Evolutionary conservation across 352 stramenopile species (phyloP).

Genomic region (Phytophthora ohioensis): DNA sequence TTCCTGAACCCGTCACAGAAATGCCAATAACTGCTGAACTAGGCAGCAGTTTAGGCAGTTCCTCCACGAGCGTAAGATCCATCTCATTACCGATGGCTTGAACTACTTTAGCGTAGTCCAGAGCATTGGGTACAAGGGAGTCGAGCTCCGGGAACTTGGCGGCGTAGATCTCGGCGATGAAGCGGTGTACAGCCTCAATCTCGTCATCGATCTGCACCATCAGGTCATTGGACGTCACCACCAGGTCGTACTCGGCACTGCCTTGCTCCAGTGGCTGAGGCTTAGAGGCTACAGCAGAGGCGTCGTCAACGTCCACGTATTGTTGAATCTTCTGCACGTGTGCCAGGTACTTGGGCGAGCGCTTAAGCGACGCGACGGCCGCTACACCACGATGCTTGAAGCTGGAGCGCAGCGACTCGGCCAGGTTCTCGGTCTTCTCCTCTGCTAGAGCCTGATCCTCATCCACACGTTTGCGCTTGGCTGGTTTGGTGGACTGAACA

Average conservation of each 20-base stretch:
- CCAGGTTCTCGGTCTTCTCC: conserved; percentile 41
- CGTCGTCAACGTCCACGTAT: conserved; percentile 51
- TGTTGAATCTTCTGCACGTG: conserved; percentile 78
- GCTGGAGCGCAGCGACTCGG: conserved; percentile 48
- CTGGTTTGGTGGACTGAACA: background rate
- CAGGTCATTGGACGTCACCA: conserved; percentile 93
- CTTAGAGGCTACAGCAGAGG: conserved; percentile 25
- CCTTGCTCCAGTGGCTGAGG: conserved; percentile 65
- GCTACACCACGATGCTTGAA: conserved; percentile 66
- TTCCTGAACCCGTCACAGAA: conserved; percentile 93
- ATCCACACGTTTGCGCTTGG: conserved; percentile 38
- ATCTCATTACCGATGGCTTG: conserved; percentile 93
- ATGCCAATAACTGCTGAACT: conserved; percentile 95
- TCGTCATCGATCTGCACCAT: conserved; percentile 96
- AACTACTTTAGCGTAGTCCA: conserved; percentile 95
- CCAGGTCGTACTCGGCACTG: conserved; percentile 78
- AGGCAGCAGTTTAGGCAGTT: conserved; percentile 92
- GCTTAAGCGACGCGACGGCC: conserved; percentile 76
- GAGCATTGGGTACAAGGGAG: conserved; percentile 91
- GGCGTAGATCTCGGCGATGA: conserved; percentile 92
- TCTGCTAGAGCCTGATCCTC: conserved; percentile 25
- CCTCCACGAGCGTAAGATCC: conserved; percentile 90
- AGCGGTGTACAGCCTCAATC: conserved; percentile 91
- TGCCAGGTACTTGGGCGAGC: conserved; percentile 71
- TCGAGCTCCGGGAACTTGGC: conserved; percentile 96